Base-by-base conservation (phyloP, 495 filamentous ascomycete species). In the Penicillium crystallinum region DNA sequence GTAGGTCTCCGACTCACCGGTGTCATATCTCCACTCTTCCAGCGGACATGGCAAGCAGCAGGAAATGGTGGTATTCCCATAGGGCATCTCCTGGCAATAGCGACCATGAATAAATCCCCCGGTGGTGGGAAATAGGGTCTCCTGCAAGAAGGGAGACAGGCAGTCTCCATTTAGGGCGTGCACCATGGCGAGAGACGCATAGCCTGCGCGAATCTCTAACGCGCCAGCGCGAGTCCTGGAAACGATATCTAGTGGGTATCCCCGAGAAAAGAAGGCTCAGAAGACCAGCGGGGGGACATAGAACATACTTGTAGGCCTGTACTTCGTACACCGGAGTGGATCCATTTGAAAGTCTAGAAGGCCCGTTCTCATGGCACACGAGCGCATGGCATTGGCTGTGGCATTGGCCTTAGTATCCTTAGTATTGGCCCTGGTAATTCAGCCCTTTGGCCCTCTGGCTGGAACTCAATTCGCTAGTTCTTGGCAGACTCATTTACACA, bases 11-110 rank as follows among this genome's bases (percentile, higher is more conserved):
- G 23, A 70, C 78, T 66, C 56, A 85, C 82, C 78, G 59, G 91
- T 83, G 5, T 85, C 85, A 64, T 96, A 97, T 45, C 87, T 74
- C 86, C 86, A 97, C 43, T 88, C 79, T 25, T 87, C 84, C 57
- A 85, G 75, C 17, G 95, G 93, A 69, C 93, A 98, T 58, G 95
- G 95, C 51, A 97, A 64, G 70, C 93, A 98, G 66, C 93, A 98
- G 21, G 68, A 67, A 17, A 75, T 74, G 27, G 71, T 62, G 8
- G 62, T 69, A 35, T 61, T 31, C 8, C 69, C 46, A 1, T 61
- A 54, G 40, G 76, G 59, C 50, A 87, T 70, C 10, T 83, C 54
- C 21, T 81, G 68, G 59, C 84, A 87, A 52, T 78, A 77, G 40
- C 89, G 78, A 54, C 91, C 90, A 17, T 73, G 70, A 40, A 87